Evolutionary conservation across 371 early-diverging fungal species (phyloP).

Genomic region (Dichotomocladium elegans): DNA sequence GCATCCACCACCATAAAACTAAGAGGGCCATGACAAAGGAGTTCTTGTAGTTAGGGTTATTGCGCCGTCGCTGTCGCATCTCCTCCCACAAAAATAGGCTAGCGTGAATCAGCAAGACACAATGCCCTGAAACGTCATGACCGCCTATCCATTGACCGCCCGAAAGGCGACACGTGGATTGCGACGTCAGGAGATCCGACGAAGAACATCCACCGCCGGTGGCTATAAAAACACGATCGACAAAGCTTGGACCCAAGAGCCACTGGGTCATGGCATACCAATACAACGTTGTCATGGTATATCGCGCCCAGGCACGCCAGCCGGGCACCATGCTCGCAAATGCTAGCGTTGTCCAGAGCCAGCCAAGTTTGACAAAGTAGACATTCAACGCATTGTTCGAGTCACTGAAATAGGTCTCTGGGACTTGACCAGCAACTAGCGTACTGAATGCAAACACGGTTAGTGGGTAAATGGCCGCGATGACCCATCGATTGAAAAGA

Average conservation of each 20-base stretch:
- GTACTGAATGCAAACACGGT: slow-evolving; percentile 20
- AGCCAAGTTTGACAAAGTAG: slow-evolving; percentile 78
- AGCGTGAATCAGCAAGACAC: slow-evolving; percentile 83
- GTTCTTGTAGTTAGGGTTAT: not conserved
- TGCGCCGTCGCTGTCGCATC: slow-evolving; percentile 25
- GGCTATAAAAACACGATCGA: slow-evolving; percentile 71
- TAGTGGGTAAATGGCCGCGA: not conserved
- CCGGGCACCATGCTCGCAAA: slow-evolving; percentile 11
- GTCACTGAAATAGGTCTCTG: slow-evolving; percentile 54
- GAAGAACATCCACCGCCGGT: slow-evolving; percentile 66
- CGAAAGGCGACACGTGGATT: slow-evolving; percentile 48
- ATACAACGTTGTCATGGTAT: slow-evolving; percentile 65
- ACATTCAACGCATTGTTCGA: slow-evolving; percentile 75
- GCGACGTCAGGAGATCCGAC: slow-evolving; percentile 4
- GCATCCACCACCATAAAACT: slow-evolving; percentile 71
- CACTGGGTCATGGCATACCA: slow-evolving; percentile 83
- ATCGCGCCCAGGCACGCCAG: slow-evolving; percentile 35
- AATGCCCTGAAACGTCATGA: slow-evolving; percentile 87
- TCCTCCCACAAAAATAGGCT: slow-evolving; percentile 80
- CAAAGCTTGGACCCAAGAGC: slow-evolving; percentile 75
- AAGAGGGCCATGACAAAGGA: slow-evolving; percentile 25
- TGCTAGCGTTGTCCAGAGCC: slow-evolving; percentile 74
- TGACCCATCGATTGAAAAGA: not conserved
- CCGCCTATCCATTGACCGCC: slow-evolving; percentile 79
- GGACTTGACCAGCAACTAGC: slow-evolving; percentile 1